These are phyloP conservation scores for Trichosporon sp. DNA, from an alignment of 1,284 basidiomycete species.

Conservation along the genomic window DNA sequence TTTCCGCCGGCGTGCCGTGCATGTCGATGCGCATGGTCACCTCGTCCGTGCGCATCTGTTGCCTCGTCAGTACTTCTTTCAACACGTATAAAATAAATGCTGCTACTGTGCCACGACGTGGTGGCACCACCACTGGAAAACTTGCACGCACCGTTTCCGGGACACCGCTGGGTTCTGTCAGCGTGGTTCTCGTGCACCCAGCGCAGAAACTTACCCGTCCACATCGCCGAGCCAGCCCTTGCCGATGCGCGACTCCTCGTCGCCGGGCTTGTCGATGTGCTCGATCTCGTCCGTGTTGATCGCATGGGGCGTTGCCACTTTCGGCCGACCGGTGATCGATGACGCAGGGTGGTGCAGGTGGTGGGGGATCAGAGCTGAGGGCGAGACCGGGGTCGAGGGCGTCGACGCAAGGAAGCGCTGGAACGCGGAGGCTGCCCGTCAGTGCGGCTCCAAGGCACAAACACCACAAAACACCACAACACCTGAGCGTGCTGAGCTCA, in stretches of 20 bases:
- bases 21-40: constrained; percentile 47
- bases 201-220: constrained; percentile 45
- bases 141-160: constrained; percentile 25
- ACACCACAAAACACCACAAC: too few species aligned
- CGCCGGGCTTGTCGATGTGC: constrained; percentile 24
- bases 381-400: constrained; percentile 27
- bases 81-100: not conserved
- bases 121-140: not conserved
- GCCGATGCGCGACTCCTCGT: constrained; percentile 36
- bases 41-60: constrained; percentile 41
- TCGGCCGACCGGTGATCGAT: not conserved
- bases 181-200: not conserved
- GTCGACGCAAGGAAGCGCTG: constrained; percentile 26
- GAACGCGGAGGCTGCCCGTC: constrained; percentile 23
- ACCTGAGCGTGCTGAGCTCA: too few species aligned
- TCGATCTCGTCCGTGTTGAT: constrained; percentile 21
- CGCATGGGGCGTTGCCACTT: constrained; percentile 6
- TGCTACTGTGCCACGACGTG: not conserved
- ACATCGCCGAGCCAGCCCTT: constrained; percentile 45
- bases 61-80: not conserved
- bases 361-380: constrained; percentile 20
- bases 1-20: constrained; percentile 49
- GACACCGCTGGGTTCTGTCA: constrained; percentile 21
- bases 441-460: not conserved
- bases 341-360: constrained; percentile 9